Evolutionary conservation across 176 grass and related monocot genomes (phyloP).

Genomic region (Avena sativa): DNA sequence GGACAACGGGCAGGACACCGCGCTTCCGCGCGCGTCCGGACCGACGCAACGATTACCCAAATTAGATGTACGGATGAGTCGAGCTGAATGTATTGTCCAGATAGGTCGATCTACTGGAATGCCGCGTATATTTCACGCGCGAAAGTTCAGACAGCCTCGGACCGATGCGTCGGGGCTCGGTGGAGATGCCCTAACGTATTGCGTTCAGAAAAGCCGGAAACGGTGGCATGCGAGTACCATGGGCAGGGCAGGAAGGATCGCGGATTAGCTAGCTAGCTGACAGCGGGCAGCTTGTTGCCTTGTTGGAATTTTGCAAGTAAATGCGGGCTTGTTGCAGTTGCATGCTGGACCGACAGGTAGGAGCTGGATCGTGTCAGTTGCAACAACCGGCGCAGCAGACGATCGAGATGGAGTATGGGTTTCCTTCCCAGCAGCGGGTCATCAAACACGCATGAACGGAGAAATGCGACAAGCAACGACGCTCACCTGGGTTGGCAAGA

Average conservation of each 20-base stretch:
- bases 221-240: background rate
- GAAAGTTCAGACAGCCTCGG: no score
- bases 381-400: background rate
- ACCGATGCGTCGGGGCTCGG: no score
- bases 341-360: background rate
- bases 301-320: conserved; percentile 7
- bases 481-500: background rate
- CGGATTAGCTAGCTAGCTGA: background rate
- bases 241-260: background rate
- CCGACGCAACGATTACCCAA: no score
- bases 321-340: conserved; percentile 6
- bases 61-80: no score
- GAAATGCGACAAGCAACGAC: background rate
- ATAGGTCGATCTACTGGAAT: no score
- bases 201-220: background rate
- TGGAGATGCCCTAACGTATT: background rate
- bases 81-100: no score
- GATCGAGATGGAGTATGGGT: background rate
- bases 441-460: conserved; percentile 33
- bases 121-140: no score
- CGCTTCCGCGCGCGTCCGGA: no score
- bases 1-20: no score
- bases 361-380: background rate
- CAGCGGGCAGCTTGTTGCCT: background rate
- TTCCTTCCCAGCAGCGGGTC: background rate